Conservation (phyloP, 352 stramenopile species). For the Phytopythium boreale region DNA sequence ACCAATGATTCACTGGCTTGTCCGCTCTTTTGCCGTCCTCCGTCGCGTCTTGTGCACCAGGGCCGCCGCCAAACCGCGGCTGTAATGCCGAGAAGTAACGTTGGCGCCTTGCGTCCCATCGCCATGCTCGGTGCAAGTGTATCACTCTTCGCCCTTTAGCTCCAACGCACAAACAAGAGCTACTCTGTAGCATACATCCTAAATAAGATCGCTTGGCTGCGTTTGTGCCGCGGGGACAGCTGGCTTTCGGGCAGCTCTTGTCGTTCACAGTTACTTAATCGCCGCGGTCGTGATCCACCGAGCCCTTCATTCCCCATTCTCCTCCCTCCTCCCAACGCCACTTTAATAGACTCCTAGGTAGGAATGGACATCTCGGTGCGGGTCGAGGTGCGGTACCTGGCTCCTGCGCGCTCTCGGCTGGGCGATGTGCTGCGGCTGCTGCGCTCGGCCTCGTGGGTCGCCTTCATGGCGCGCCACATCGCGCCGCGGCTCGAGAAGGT, state of each 20-base stretch:
- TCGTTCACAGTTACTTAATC: neutral
- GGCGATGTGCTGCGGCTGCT: constrained; percentile 58
- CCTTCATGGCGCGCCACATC: constrained; percentile 61
- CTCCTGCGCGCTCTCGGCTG: constrained; percentile 34
- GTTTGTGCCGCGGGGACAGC: neutral
- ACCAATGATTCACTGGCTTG: neutral
- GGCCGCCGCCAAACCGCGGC: neutral
- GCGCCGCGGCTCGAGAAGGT: constrained; percentile 50
- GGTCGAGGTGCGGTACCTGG: constrained; percentile 62
- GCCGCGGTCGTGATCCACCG: neutral
- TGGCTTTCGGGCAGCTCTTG: neutral
- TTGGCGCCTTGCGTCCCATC: neutral
- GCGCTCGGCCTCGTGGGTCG: constrained; percentile 45
- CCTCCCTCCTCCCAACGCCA: neutral
- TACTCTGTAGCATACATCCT: no score
- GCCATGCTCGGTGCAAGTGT: neutral
- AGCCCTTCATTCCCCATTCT: constrained; percentile 8
- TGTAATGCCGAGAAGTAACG: constrained; percentile 1
- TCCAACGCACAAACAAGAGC: no score
- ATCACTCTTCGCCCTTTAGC: neutral
- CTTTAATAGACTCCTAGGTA: neutral
- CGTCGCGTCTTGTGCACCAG: neutral
- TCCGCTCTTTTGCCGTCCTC: neutral
- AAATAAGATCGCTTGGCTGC: neutral
- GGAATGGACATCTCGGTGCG: constrained; percentile 32